A percentile compares a stretch with the other conserved stretches of the same genome.
Conservation (phyloP, 2,329 filamentous ascomycete genomes). For the Trichoderma semiorbis region DNA sequence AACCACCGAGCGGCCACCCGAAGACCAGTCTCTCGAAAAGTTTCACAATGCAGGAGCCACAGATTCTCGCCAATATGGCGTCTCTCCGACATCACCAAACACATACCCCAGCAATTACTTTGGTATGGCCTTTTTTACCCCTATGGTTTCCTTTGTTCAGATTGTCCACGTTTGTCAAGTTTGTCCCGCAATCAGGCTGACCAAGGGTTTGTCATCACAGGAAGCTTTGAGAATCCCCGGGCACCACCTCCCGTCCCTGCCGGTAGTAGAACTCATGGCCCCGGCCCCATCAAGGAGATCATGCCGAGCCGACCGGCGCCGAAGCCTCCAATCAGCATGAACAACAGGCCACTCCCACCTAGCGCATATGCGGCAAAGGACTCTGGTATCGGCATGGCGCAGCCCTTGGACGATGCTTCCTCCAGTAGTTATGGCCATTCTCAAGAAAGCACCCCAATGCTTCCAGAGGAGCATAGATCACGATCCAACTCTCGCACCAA, state of each 20-base stretch:
- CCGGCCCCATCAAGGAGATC: constrained; percentile 46
- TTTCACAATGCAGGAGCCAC: constrained; percentile 78
- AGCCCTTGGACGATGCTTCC: constrained; percentile 53
- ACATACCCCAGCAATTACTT: constrained; percentile 54
- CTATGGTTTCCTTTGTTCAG: constrained; percentile 42
- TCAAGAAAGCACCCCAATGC: constrained; percentile 57
- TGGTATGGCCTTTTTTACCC: constrained; percentile 41
- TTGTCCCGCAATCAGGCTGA: constrained; percentile 68
- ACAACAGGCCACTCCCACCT: constrained; percentile 54
- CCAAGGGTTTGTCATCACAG: constrained; percentile 68
- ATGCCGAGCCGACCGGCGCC: constrained; percentile 83
- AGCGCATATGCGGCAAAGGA: constrained; percentile 53
- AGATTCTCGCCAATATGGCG: constrained; percentile 45
- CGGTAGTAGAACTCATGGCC: constrained; percentile 45
- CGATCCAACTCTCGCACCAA: constrained; percentile 65
- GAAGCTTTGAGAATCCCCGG: constrained; percentile 95
- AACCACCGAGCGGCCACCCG: constrained; percentile 73
- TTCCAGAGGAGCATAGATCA: constrained; percentile 64
- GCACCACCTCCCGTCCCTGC: constrained; percentile 83
- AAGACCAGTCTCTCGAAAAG: constrained; percentile 92
- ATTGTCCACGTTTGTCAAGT: constrained; percentile 42
- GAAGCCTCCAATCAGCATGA: constrained; percentile 69
- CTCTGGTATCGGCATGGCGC: constrained; percentile 60
- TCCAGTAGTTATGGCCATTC: constrained; percentile 44
- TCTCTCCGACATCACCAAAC: constrained; percentile 48